These are phyloP conservation scores for Crataegus laevigata DNA, from an alignment of 306 rosid species.

Conservation along the genomic window DNA sequence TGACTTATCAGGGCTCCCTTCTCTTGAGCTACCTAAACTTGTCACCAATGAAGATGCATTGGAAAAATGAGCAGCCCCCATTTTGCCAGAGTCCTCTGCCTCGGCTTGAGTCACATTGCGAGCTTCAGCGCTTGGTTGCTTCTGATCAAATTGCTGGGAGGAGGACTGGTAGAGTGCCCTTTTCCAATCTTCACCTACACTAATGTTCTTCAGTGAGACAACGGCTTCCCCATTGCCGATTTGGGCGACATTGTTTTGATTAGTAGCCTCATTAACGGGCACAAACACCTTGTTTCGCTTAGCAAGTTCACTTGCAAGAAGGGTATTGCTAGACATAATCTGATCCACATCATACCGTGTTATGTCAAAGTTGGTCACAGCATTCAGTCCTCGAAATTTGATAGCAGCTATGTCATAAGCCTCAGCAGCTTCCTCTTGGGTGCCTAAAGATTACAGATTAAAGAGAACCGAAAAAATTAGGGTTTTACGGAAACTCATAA, in stretches of 20 bases:
- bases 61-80: constrained; percentile 45
- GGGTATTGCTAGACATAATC: constrained; percentile 69
- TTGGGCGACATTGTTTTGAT: constrained; percentile 15
- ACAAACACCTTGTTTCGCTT: constrained; percentile 39
- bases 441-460: constrained; percentile 39
- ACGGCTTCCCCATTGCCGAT: constrained; percentile 23
- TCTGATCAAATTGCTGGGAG: constrained; percentile 36
- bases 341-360: constrained; percentile 79
- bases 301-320: constrained; percentile 67
- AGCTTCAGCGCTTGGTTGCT: constrained; percentile 21
- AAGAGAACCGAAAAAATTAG: background rate
- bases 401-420: constrained; percentile 91
- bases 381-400: constrained; percentile 72
- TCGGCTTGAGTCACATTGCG: constrained; percentile 31
- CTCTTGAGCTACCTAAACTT: constrained; percentile 65
- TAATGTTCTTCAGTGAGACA: constrained; percentile 29
- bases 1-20: constrained; percentile 58
- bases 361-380: constrained; percentile 82
- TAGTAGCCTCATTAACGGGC: constrained; percentile 25
- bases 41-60: constrained; percentile 71
- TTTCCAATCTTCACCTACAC: constrained; percentile 49
- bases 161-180: constrained; percentile 46
- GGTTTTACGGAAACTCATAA: background rate
- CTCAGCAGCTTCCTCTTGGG: constrained; percentile 97
- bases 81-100: constrained; percentile 35